Evolutionary conservation across 2,329 filamentous ascomycete species (phyloP).

Genomic region (Microcyclospora pomicola): DNA sequence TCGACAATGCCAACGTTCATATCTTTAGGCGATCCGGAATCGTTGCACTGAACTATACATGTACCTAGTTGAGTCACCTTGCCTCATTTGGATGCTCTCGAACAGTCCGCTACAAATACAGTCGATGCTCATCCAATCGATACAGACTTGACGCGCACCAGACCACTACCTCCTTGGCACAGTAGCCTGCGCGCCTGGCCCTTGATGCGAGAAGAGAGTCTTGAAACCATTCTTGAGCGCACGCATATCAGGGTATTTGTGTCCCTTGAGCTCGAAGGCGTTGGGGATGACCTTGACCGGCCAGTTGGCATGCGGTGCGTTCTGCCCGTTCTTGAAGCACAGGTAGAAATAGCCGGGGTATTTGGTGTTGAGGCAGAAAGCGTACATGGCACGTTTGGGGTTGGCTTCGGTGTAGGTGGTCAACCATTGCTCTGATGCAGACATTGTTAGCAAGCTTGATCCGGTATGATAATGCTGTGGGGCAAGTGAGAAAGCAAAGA

Average conservation of each 20-base stretch:
- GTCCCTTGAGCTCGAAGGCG: conserved; percentile 80
- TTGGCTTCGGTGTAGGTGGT: conserved; percentile 94
- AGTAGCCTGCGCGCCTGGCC: conserved; percentile 4
- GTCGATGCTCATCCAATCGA: too few species aligned
- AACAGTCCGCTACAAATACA: too few species aligned
- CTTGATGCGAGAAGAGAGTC: conserved; percentile 47
- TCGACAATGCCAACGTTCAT: too few species aligned
- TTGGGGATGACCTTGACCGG: conserved; percentile 83
- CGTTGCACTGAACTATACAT: too few species aligned
- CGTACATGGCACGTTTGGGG: conserved; percentile 82
- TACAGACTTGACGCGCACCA: too few species aligned
- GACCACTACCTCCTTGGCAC: too few species aligned
- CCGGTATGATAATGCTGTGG: neutral
- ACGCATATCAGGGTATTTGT: conserved; percentile 85
- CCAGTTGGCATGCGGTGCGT: conserved; percentile 61
- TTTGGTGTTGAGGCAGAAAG: conserved; percentile 86
- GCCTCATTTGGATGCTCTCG: too few species aligned
- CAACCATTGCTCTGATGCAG: conserved; percentile 69
- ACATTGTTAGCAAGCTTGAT: conserved; percentile 3
- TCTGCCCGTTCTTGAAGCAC: conserved; percentile 83
- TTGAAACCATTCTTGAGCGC: conserved; percentile 97
- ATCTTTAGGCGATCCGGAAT: too few species aligned
- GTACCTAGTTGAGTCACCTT: too few species aligned
- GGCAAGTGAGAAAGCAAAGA: conserved; percentile 10
- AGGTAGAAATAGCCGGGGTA: conserved; percentile 90